Conservation (phyloP, 2,329 filamentous ascomycete genomes). For the Aureobasidium vineae region DNA sequence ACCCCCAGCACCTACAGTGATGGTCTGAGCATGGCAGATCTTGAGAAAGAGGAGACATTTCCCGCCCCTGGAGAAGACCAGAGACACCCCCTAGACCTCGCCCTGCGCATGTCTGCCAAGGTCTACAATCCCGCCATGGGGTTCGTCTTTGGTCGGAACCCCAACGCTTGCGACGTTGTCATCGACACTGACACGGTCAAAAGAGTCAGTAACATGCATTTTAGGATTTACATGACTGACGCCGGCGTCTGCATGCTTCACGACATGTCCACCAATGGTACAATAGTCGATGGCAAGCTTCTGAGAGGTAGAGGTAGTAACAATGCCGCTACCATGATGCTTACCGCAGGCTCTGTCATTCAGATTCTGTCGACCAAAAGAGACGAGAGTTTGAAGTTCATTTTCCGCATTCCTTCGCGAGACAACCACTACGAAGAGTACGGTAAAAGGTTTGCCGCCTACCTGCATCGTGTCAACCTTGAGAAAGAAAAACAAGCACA, state of each 20-base stretch:
- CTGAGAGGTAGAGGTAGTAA: constrained; percentile 56
- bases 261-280: constrained; percentile 95
- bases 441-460: constrained; percentile 64
- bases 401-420: constrained; percentile 74
- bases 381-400: constrained; percentile 69
- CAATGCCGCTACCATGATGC: constrained; percentile 57
- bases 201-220: constrained; percentile 91
- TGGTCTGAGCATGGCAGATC: constrained; percentile 32
- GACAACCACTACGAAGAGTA: constrained; percentile 69
- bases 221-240: constrained; percentile 87
- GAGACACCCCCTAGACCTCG: constrained; percentile 50
- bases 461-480: constrained; percentile 51
- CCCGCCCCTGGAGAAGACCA: constrained; percentile 52
- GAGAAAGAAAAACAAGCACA: constrained; percentile 26
- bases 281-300: constrained; percentile 72
- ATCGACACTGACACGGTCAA: constrained; percentile 65
- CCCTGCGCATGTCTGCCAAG: constrained; percentile 72
- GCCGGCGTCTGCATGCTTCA: constrained; percentile 86
- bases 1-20: constrained; percentile 37
- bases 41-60: constrained; percentile 47
- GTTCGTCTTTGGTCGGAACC: constrained; percentile 83
- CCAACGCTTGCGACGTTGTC: constrained; percentile 66
- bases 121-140: constrained; percentile 68
- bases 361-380: constrained; percentile 58
- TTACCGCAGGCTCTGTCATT: constrained; percentile 71